Evolutionary conservation across 2,329 filamentous ascomycete species (phyloP).

Genomic region (Chrysoporthe puriensis): DNA sequence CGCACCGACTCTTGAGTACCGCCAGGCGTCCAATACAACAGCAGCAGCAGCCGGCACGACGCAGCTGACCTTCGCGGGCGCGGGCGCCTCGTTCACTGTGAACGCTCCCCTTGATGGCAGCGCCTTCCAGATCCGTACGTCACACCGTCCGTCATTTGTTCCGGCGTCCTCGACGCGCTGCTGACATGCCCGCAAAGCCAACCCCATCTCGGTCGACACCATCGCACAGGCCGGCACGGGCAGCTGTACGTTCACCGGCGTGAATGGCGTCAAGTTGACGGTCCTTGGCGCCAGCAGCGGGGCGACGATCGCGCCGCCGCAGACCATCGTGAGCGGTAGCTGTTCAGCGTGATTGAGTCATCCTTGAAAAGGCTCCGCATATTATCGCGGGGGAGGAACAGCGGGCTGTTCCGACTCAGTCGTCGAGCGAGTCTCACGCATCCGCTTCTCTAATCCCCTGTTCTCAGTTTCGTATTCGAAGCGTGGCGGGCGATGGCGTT

Average conservation of each 20-base stretch:
- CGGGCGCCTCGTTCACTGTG: slow-evolving; percentile 17
- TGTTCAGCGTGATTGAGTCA: slow-evolving; percentile 4
- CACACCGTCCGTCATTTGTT: neutral
- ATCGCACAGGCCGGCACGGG: slow-evolving; percentile 21
- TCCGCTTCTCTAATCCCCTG: neutral
- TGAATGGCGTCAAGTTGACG: slow-evolving; percentile 18
- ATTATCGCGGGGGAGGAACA: neutral
- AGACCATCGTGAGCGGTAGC: slow-evolving; percentile 15
- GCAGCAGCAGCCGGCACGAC: slow-evolving; percentile 14
- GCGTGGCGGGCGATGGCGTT: neutral
- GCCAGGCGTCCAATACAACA: neutral
- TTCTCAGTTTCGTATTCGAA: neutral
- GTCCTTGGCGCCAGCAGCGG: slow-evolving; percentile 14
- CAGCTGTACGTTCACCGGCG: slow-evolving; percentile 14
- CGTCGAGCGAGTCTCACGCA: neutral
- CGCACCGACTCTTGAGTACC: slow-evolving; percentile 14
- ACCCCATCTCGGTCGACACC: slow-evolving; percentile 22
- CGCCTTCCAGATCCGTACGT: slow-evolving; percentile 11
- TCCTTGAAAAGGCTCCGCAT: neutral
- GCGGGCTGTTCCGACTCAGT: neutral
- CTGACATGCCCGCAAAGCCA: slow-evolving; percentile 9
- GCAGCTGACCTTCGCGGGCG: slow-evolving; percentile 24
- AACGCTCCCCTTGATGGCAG: slow-evolving; percentile 21
- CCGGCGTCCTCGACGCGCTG: neutral
- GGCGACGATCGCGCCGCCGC: slow-evolving; percentile 25